phyloP scores from a whole-genome alignment of 257 asterid genomes.

The Solanum medicagineum region DNA sequence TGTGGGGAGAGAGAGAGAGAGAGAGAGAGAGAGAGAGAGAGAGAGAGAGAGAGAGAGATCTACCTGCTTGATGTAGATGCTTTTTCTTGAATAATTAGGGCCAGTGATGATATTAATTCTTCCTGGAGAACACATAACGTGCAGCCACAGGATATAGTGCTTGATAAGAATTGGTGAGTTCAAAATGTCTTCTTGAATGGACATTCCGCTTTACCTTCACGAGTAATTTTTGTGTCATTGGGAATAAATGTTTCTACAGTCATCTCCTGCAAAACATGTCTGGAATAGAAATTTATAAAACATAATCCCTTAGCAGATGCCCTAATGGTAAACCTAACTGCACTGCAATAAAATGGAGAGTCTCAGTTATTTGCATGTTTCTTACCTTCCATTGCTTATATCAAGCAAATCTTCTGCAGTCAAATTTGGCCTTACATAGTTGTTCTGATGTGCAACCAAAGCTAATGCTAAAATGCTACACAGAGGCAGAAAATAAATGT shows the following conservation, averaged over 20 bases:
- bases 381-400: slow-evolving; percentile 87
- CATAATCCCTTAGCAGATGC: neutral
- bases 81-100: slow-evolving; percentile 95
- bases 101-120: slow-evolving; percentile 82
- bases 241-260: slow-evolving; percentile 91
- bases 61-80: slow-evolving; percentile 91
- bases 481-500: slow-evolving; percentile 11
- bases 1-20: neutral
- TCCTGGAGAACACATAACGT: slow-evolving; percentile 31
- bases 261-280: slow-evolving; percentile 98
- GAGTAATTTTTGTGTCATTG: slow-evolving; percentile 67
- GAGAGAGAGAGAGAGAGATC: neutral
- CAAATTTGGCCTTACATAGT: slow-evolving; percentile 85
- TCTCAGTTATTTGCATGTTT: slow-evolving; percentile 5
- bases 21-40: neutral
- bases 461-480: slow-evolving; percentile 68
- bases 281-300: slow-evolving; percentile 15
- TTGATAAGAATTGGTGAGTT: neutral
- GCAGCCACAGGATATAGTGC: neutral
- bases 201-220: slow-evolving; percentile 43
- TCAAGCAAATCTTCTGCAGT: slow-evolving; percentile 70
- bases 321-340: neutral
- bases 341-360: neutral
- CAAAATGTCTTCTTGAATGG: neutral
- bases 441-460: slow-evolving; percentile 92